Conservation (phyloP, 2,329 filamentous ascomycete genomes). For the Podosphaera aphanis region DNA sequence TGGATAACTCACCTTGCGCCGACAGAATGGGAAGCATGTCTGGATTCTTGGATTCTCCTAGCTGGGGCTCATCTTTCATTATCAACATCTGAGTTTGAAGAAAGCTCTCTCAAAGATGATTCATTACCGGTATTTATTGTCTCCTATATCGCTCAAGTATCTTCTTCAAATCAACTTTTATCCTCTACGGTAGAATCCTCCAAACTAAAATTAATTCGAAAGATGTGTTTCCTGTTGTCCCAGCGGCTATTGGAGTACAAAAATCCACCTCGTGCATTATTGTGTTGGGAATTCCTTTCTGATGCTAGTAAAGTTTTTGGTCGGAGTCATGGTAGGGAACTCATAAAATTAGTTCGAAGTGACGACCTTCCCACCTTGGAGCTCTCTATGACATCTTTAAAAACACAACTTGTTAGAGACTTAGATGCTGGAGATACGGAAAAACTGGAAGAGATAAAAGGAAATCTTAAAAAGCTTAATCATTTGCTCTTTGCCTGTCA, state of each 20-base stretch:
- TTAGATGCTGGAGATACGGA: slow-evolving; percentile 37
- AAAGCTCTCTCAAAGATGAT: slow-evolving; percentile 27
- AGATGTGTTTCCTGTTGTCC: slow-evolving; percentile 38
- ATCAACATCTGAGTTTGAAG: slow-evolving; percentile 29
- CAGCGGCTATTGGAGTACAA: slow-evolving; percentile 28
- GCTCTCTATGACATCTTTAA: slow-evolving; percentile 31
- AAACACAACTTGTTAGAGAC: slow-evolving; percentile 34
- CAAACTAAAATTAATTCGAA: slow-evolving; percentile 30
- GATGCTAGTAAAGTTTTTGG: slow-evolving; percentile 43
- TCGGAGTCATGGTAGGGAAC: slow-evolving; percentile 31
- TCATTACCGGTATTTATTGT: slow-evolving; percentile 39
- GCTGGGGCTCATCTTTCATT: slow-evolving; percentile 39
- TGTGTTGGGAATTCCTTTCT: slow-evolving; percentile 46
- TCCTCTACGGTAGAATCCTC: slow-evolving; percentile 1
- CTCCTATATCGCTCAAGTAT: slow-evolving; percentile 38
- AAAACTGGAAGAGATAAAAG: slow-evolving; percentile 30
- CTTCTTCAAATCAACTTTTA: slow-evolving; percentile 13
- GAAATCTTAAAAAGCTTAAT: slow-evolving; percentile 32
- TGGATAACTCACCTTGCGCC: slow-evolving; percentile 43
- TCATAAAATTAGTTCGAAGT: slow-evolving; percentile 28
- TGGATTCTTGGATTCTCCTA: slow-evolving; percentile 54
- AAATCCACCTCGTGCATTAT: slow-evolving; percentile 22
- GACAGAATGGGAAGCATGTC: slow-evolving; percentile 53
- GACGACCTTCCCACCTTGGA: slow-evolving; percentile 27
- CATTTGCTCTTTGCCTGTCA: slow-evolving; percentile 38